Evolutionary conservation across 2,329 filamentous ascomycete species (phyloP), one percentile per base, ranked within the genome.

Genomic region (Aspergillus quadricinctus): DNA sequence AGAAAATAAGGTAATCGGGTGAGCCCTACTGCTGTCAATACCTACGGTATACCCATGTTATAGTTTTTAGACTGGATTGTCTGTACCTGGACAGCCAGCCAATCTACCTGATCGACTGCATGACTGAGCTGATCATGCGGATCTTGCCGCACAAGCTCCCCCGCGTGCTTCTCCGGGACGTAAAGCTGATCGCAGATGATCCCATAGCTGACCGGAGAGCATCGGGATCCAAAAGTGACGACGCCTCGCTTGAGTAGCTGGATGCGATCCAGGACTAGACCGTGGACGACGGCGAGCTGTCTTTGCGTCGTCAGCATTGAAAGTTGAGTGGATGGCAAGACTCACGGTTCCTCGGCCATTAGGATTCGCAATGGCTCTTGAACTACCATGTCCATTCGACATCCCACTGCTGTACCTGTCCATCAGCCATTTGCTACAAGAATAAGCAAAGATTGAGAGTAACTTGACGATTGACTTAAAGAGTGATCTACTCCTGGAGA

Each of bases 191-290:
- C 66, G 21, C 69, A 71, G 9, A 72, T 60, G 19, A 75, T 70
- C 0, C 72, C 72, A 56, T 75, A 75, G 50, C 70, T 73, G 2
- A 70, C 63, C 2, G 68, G 70, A 8, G 68, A 68, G 54, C 72
- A 71, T 45, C 71, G 58, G 11, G 66, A 63, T 11, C 64, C 67
- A 52, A 73, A 70, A 14, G 67, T 65, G 2, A 64, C 53, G 1
- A 65, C 61, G 17, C 64, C 64, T 7, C 59, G 61, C 27, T 65
- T 64, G 10, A 73, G 53, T 29, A 67, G 63, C 49, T 73, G 71
- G 7, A 68, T 66, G 3, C 71, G 65, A 40, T 73, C 69, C 17
- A 69, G 59, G 11, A 72, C 70, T 21, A 74, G 48, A 8, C 72
- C 72, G 50, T 70, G 67, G 6, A 72, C 70, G 1, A 73, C 71